Evolutionary conservation across 139 green algal species (phyloP).

Genomic region (Coccomyxa sp.): DNA sequence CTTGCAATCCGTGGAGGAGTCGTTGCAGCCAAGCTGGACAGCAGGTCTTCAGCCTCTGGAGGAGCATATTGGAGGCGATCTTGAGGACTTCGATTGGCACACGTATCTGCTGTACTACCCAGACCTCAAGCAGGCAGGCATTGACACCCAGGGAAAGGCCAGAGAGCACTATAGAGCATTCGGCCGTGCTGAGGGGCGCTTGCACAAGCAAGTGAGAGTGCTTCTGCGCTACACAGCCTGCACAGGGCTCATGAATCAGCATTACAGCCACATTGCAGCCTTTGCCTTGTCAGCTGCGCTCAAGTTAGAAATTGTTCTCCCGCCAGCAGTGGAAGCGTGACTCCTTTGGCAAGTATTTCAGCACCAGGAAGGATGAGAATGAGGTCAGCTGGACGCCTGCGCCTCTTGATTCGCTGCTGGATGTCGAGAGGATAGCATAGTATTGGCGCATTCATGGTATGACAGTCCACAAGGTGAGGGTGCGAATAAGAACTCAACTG

Average conservation of each 20-base stretch:
- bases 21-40: too few relatives aligned
- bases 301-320: conserved; percentile 53
- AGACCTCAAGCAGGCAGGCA: conserved; percentile 33
- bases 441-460: conserved; percentile 26
- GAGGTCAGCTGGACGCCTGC: conserved; percentile 52
- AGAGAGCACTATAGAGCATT: conserved; percentile 41
- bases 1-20: too few relatives aligned
- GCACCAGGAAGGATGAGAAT: conserved; percentile 43
- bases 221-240: conserved; percentile 65
- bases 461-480: conserved; percentile 32
- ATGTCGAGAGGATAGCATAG: conserved; percentile 39
- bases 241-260: conserved; percentile 71
- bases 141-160: conserved; percentile 26
- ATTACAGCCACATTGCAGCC: conserved; percentile 64
- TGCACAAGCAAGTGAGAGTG: conserved; percentile 43
- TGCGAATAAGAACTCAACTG: too few relatives aligned
- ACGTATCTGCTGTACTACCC: conserved; percentile 55
- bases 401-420: conserved; percentile 33
- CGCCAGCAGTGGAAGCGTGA: conserved; percentile 47
- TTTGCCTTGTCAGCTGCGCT: conserved; percentile 49
- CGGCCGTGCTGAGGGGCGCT: conserved; percentile 34
- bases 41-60: too few relatives aligned
- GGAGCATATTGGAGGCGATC: too few relatives aligned
- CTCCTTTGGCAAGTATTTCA: conserved; percentile 55
- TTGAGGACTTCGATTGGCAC: conserved; percentile 49